phyloP scores from a whole-genome alignment of 495 filamentous ascomycete genomes.

The Lasiosphaeria miniovina region DNA sequence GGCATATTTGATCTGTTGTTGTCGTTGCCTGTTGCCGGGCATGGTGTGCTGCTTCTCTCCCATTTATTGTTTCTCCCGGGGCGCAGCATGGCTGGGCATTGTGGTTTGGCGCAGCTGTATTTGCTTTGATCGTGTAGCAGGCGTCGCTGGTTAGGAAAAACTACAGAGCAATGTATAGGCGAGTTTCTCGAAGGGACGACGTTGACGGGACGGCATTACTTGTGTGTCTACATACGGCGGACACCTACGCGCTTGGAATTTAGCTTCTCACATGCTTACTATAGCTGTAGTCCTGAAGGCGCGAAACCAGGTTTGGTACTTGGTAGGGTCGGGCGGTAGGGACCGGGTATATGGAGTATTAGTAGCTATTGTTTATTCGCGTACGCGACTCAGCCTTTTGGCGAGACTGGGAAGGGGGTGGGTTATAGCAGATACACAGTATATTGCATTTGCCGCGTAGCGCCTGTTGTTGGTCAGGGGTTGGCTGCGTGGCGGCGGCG shows the following conservation, averaged over 20 bases:
- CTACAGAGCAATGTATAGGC: not conserved
- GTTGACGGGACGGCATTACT: not conserved
- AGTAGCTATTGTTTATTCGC: too few relatives aligned
- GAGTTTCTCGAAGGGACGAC: not conserved
- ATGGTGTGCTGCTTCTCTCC: not conserved
- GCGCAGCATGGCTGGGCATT: not conserved
- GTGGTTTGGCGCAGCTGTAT: slow-evolving; percentile 8
- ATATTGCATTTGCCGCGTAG: too few relatives aligned
- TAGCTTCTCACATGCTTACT: not conserved
- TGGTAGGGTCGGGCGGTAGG: too few relatives aligned
- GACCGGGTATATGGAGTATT: too few relatives aligned
- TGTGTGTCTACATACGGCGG: not conserved
- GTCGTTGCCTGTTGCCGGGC: not conserved
- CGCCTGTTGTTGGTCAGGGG: too few relatives aligned
- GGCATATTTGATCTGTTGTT: slow-evolving; percentile 10
- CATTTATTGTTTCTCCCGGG: not conserved
- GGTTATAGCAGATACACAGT: too few relatives aligned
- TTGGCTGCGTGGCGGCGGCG: too few relatives aligned
- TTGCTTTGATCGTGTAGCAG: too few relatives aligned
- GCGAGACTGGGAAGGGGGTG: too few relatives aligned
- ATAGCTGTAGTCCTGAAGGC: not conserved
- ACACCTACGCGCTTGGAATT: not conserved
- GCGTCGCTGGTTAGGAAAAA: too few relatives aligned
- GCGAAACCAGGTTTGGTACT: too few relatives aligned
- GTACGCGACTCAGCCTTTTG: too few relatives aligned